A percentile compares a stretch with the other conserved stretches of the same genome.
Evolutionary conservation across 345 rosid genomes (phyloP).

Genomic region (Garcia nutans): DNA sequence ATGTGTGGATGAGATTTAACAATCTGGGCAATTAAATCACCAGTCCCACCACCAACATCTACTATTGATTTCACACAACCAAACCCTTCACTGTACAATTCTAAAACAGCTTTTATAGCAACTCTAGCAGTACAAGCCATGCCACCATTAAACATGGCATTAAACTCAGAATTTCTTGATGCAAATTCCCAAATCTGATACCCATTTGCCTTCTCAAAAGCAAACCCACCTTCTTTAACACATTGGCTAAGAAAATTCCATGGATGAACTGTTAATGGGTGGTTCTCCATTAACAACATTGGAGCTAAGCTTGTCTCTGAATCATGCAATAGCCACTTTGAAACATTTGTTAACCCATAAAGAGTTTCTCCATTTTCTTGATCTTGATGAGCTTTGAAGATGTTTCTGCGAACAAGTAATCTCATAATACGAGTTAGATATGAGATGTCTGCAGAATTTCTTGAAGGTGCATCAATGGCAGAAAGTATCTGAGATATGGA

Average conservation of each 20-base stretch:
- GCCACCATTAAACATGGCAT: constrained; percentile 27
- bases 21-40: constrained; percentile 21
- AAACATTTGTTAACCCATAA: too few species aligned
- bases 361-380: too few species aligned
- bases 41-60: constrained; percentile 44
- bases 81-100: constrained; percentile 30
- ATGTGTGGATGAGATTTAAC: constrained; percentile 36
- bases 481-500: constrained; percentile 31
- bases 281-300: too few species aligned
- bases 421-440: too few species aligned
- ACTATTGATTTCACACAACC: constrained; percentile 21
- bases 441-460: too few species aligned
- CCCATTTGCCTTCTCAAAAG: constrained; percentile 33
- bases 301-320: too few species aligned
- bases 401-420: too few species aligned
- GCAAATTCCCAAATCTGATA: constrained; percentile 31
- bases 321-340: too few species aligned
- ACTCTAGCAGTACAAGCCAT: constrained; percentile 28
- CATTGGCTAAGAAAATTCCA: too few species aligned
- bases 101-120: constrained; percentile 14
- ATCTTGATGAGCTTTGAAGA: neutral
- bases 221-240: too few species aligned
- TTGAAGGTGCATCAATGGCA: neutral
- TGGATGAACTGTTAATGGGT: too few species aligned
- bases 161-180: constrained; percentile 18